Evolutionary conservation across 768 basidiomycete genomes (phyloP).

Genomic region (Sarcomyxa edulis): DNA sequence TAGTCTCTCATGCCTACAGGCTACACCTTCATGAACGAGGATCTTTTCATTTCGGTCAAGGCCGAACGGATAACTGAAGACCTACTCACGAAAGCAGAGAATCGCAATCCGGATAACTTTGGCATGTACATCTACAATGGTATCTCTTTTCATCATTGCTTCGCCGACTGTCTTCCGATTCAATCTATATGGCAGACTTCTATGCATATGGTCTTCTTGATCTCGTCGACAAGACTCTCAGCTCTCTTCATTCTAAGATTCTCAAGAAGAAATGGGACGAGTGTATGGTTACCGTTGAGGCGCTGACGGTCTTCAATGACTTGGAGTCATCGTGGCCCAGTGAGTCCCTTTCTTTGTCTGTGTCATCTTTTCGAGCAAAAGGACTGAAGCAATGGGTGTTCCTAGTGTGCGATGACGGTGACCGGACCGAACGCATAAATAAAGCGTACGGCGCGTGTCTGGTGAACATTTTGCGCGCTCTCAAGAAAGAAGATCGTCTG

Average conservation of each 20-base stretch:
- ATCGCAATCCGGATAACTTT: conserved; percentile 26
- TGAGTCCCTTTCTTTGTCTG: conserved; percentile 12
- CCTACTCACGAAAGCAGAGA: conserved; percentile 22
- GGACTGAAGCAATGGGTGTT: too few relatives aligned
- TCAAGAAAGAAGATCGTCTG: conserved; percentile 23
- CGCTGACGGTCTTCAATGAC: conserved; percentile 25
- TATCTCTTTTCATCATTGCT: conserved; percentile 10
- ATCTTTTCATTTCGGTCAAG: conserved; percentile 22
- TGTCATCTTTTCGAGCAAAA: conserved; percentile 1
- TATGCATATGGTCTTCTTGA: conserved; percentile 26
- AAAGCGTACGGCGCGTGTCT: conserved; percentile 28
- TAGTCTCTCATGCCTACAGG: conserved; percentile 21
- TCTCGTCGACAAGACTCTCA: conserved; percentile 26
- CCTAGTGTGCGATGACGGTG: conserved; percentile 27
- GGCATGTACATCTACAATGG: conserved; percentile 31
- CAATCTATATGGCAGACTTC: conserved; percentile 19
- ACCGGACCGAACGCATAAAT: conserved; percentile 23
- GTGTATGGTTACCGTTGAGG: conserved; percentile 27
- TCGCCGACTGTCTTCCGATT: too few relatives aligned
- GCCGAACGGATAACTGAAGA: conserved; percentile 21
- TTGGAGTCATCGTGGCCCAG: conserved; percentile 24
- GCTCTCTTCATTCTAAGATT: conserved; percentile 23
- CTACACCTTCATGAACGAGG: conserved; percentile 25
- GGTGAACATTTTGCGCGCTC: conserved; percentile 24
- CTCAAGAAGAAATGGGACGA: conserved; percentile 26